Evolutionary conservation across 331 rosid species (phyloP).

Genomic region (Dryas integrifolia): DNA sequence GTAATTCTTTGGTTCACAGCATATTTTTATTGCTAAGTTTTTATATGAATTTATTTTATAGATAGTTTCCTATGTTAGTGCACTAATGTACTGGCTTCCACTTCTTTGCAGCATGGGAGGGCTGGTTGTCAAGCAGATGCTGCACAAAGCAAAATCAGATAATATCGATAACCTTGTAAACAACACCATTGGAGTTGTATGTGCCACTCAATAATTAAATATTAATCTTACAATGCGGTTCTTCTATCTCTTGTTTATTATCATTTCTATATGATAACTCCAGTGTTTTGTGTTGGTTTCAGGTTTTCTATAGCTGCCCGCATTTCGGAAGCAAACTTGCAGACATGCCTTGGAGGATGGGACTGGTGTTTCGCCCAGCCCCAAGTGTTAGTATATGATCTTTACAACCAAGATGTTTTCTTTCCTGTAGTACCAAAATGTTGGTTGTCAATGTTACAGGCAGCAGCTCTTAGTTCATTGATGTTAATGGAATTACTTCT

Average conservation of each 20-base stretch:
- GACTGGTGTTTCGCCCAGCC: constrained; percentile 85
- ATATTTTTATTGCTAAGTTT: not conserved
- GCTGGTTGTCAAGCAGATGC: constrained; percentile 90
- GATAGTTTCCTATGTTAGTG: not conserved
- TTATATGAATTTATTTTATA: not conserved
- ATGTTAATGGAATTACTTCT: constrained; percentile 24
- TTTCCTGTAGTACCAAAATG: constrained; percentile 5
- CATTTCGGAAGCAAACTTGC: constrained; percentile 99
- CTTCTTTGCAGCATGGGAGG: constrained; percentile 85
- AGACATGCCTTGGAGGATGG: constrained; percentile 99
- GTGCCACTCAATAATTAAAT: constrained; percentile 31
- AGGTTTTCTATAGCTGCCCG: constrained; percentile 98
- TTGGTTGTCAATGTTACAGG: constrained; percentile 12
- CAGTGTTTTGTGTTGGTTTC: constrained; percentile 31
- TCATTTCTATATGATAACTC: constrained; percentile 4
- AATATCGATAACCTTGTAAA: constrained; percentile 65
- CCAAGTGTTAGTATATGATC: constrained; percentile 66
- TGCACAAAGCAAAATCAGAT: constrained; percentile 72
- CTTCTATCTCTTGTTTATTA: not conserved
- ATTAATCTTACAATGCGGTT: constrained; percentile 10
- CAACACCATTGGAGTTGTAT: constrained; percentile 81
- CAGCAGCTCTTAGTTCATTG: not conserved
- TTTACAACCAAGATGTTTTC: constrained; percentile 5
- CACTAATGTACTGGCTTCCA: constrained; percentile 20
- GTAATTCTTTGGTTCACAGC: not conserved